Evolutionary conservation across 164 flowering plant genomes (phyloP).

Genomic region (Vitis amurensis): DNA sequence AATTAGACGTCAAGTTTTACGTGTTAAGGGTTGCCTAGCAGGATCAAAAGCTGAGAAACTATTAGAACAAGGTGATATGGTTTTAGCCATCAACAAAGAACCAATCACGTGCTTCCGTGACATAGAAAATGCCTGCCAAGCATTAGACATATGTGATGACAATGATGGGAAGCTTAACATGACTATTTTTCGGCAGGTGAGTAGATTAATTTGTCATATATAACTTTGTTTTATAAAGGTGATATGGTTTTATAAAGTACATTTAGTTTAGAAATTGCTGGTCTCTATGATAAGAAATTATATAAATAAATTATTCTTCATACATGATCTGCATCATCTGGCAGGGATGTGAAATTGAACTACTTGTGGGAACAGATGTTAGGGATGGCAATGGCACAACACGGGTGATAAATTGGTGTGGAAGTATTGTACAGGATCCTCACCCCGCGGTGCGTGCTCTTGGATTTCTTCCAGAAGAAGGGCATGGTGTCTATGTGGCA

Average conservation of each 20-base stretch:
- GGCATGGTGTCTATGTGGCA: constrained; percentile 95
- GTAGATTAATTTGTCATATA: neutral
- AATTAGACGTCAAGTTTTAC: constrained; percentile 81
- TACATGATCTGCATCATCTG: constrained; percentile 11
- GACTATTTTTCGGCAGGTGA: constrained; percentile 89
- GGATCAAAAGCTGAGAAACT: constrained; percentile 84
- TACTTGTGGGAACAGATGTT: constrained; percentile 86
- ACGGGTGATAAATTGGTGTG: constrained; percentile 88
- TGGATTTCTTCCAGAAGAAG: constrained; percentile 96
- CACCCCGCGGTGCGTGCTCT: constrained; percentile 92
- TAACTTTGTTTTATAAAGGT: neutral
- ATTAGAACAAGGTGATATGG: constrained; percentile 92
- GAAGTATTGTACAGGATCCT: constrained; percentile 89
- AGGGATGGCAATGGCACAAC: constrained; percentile 92
- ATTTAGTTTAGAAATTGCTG: neutral
- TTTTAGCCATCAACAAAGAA: constrained; percentile 76
- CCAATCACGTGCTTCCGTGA: constrained; percentile 87
- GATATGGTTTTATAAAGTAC: neutral
- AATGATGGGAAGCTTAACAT: constrained; percentile 55
- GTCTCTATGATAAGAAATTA: neutral
- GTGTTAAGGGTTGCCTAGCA: constrained; percentile 93
- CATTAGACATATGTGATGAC: constrained; percentile 43
- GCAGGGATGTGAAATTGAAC: constrained; percentile 82
- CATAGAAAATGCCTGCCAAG: constrained; percentile 84
- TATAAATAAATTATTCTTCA: neutral